Evolutionary conservation across 179 eudicot genomes (phyloP).

Genomic region (Beta corolliflora): DNA sequence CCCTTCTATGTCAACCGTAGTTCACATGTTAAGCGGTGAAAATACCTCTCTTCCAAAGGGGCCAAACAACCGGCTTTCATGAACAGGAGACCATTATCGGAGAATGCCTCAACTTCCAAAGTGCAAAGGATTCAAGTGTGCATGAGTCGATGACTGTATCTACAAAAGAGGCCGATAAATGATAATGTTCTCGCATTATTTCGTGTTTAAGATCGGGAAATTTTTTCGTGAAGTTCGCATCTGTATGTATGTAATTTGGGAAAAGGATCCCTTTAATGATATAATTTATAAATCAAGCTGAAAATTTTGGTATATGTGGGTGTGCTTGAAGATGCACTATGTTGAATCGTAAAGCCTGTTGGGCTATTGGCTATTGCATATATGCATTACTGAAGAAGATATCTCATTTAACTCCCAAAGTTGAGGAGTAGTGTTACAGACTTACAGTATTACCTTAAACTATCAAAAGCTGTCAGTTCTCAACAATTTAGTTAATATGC

Average conservation of each 20-base stretch:
- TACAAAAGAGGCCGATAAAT: constrained; percentile 26
- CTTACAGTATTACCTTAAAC: no score
- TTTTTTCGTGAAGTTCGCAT: no score
- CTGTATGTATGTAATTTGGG: neutral
- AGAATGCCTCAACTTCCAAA: constrained; percentile 26
- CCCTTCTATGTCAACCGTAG: constrained; percentile 28
- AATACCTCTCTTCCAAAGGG: constrained; percentile 19
- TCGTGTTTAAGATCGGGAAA: neutral
- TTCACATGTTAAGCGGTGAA: constrained; percentile 27
- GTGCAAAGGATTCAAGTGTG: constrained; percentile 17
- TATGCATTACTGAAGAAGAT: no score
- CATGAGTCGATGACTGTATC: constrained; percentile 17
- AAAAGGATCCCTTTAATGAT: no score
- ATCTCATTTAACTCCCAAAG: no score
- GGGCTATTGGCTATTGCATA: neutral
- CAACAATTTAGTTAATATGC: no score
- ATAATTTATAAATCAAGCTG: neutral
- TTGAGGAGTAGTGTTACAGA: no score
- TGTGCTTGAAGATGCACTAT: neutral
- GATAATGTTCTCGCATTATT: neutral
- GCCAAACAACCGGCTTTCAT: constrained; percentile 34
- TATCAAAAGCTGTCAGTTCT: no score
- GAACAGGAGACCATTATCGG: constrained; percentile 17
- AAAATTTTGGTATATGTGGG: neutral
- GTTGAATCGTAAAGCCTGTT: neutral